Conservation (phyloP, 1,284 basidiomycete species). For the Cutaneotrichosporon sp. region DNA sequence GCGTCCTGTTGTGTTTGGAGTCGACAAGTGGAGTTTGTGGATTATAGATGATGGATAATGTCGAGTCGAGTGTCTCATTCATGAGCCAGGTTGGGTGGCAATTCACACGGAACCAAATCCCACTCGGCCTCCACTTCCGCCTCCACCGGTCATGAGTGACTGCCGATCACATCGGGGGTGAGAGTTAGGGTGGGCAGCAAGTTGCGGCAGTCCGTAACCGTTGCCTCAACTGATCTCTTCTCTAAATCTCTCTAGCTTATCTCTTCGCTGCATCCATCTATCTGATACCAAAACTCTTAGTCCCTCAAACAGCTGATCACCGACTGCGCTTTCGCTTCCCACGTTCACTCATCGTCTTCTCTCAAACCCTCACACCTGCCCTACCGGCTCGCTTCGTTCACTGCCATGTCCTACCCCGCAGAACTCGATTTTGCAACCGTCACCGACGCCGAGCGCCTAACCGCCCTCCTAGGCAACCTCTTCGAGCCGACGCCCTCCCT, state of each 20-base stretch:
- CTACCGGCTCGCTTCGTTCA: neutral
- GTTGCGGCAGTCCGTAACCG: neutral
- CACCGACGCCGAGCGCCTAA: constrained; percentile 18
- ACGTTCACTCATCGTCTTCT: neutral
- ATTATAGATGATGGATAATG: too few species aligned
- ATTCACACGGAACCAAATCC: neutral
- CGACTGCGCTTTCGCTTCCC: too few species aligned
- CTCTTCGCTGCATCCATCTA: neutral
- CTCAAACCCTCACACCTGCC: neutral
- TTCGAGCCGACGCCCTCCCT: constrained; percentile 41
- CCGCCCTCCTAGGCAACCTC: constrained; percentile 30
- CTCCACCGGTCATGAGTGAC: neutral
- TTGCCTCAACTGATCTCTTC: neutral
- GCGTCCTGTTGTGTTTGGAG: too few species aligned
- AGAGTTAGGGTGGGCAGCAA: neutral
- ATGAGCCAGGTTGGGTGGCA: too few species aligned
- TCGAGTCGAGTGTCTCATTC: too few species aligned
- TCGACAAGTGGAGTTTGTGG: too few species aligned
- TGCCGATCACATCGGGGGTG: neutral
- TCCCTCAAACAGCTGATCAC: too few species aligned
- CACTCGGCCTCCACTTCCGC: neutral
- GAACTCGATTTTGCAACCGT: neutral
- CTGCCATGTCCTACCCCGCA: neutral
- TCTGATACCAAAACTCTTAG: neutral
- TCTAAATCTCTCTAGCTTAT: neutral